These are phyloP conservation scores for Panaeolus cyanescens DNA, from an alignment of 768 basidiomycete species.

Conservation along the genomic window DNA sequence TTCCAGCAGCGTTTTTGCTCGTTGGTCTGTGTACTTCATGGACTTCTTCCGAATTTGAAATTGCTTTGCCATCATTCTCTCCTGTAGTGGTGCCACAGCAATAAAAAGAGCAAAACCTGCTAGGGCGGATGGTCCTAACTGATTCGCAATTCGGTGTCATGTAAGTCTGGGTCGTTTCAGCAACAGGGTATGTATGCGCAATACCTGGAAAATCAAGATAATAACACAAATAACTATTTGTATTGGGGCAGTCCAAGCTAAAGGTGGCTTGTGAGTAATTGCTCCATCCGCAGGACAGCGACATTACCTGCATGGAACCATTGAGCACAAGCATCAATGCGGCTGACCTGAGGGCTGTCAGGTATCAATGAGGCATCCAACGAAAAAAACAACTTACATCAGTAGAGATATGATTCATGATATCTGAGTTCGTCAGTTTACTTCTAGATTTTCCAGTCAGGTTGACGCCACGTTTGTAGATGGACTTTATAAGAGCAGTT, in stretches of 20 bases:
- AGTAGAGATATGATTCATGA: constrained; percentile 64
- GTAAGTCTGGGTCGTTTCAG: background rate
- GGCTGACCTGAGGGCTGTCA: constrained; percentile 45
- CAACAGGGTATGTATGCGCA: background rate
- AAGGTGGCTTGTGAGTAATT: background rate
- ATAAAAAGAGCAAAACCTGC: constrained; percentile 72
- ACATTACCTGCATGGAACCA: constrained; percentile 60
- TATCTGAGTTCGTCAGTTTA: constrained; percentile 57
- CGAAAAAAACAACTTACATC: constrained; percentile 48
- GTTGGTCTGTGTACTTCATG: constrained; percentile 63
- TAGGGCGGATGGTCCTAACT: constrained; percentile 72
- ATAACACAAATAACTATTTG: constrained; percentile 62
- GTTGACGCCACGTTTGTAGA: constrained; percentile 69
- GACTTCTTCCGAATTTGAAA: constrained; percentile 53
- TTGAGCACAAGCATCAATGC: constrained; percentile 63
- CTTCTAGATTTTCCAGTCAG: constrained; percentile 69
- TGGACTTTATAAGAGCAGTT: constrained; percentile 64
- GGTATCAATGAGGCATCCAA: background rate
- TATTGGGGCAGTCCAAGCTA: constrained; percentile 69
- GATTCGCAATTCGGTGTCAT: background rate
- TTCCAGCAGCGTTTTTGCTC: constrained; percentile 67
- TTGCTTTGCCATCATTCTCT: constrained; percentile 61
- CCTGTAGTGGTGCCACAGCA: constrained; percentile 62
- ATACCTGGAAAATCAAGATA: constrained; percentile 60
- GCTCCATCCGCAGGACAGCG: background rate